Evolutionary conservation across 176 grass and related monocot species (phyloP), one percentile per base, ranked within the genome.

Genomic region (Triticum turgidum): DNA sequence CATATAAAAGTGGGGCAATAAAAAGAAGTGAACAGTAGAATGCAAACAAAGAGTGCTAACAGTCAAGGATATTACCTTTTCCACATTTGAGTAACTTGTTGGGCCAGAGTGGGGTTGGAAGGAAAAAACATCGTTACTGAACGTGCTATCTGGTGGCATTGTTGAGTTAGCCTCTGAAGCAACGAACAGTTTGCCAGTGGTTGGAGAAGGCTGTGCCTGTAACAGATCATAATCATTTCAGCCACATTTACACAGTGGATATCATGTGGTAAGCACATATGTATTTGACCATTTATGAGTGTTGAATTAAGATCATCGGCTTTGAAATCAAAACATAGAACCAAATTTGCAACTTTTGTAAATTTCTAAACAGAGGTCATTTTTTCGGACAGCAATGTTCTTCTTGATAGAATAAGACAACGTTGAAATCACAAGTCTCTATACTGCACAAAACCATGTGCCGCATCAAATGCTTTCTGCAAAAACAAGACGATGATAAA

Each of bases 131-230:
- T 93, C 92, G 44, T 87, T 88, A 71, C 89, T 83, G 87, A 94
- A 82, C 61, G 67, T 1, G n/a, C 76, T 66, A 82, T 83, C 56
- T 58, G 63, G 72, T 78, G 18, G 61, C 72, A 85, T 69, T 65
- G 89, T 75, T 80, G 83, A 72, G 20, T 65, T 93, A 21, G 71
- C 73, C 73, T 79, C 69, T 41, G 47, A n/a, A 82, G 62, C 85
- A 80, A 80, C 83, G 24, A 80, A 84, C 69, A 94, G 87, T 76
- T 91, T 97, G 14, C 92, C 97, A 21, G 92, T 99, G 77, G 97
- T 97, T 82, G 97, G 97, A 85, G 94, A 99, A 90, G 90, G 83
- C 38, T 94, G 92, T 77, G 80, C 87, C 94, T 99, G 87, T 14
- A 92, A 95, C 64, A 78, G 35, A 90, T 51, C 68, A 85, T 61